A percentile compares a stretch with the other conserved stretches of the same genome.
Conservation (phyloP, 78 protist genomes). For the Emiliania huxleyi region DNA sequence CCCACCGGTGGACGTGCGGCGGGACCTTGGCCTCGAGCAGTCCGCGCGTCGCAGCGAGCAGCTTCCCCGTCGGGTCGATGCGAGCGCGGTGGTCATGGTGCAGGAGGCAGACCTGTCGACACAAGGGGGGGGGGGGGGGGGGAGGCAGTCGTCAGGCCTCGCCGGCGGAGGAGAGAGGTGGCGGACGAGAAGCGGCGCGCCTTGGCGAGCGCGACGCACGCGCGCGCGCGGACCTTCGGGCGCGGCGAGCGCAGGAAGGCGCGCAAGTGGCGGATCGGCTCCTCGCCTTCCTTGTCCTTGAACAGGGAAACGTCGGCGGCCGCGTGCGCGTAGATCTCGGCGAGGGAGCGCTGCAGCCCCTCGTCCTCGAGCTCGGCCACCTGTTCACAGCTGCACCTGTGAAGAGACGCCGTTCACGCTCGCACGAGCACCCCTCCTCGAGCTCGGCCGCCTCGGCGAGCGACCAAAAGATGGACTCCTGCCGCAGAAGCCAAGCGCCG, state of each 20-base stretch:
- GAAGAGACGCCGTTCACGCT: too few relatives aligned
- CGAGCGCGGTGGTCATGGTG: not conserved
- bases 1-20: not conserved
- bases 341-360: not conserved
- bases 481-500: not conserved
- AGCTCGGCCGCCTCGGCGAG: not conserved
- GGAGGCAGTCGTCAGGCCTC: too few relatives aligned
- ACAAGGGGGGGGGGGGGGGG: too few relatives aligned
- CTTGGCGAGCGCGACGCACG: conserved; percentile 16
- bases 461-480: conserved; percentile 10
- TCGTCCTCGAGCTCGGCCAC: not conserved
- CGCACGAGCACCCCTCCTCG: not conserved
- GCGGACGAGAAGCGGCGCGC: too few relatives aligned
- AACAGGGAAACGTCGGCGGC: not conserved
- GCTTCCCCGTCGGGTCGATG: not conserved
- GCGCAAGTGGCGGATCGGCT: not conserved
- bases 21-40: not conserved
- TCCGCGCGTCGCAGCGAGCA: not conserved
- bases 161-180: too few relatives aligned
- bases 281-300: not conserved
- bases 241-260: not conserved
- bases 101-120: not conserved
- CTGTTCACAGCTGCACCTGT: too few relatives aligned
- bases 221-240: not conserved
- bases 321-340: conserved; percentile 6